These are phyloP conservation scores for Nothophaeocryptopus gaeumannii DNA, from an alignment of 2,329 filamentous ascomycete genomes.

Conservation along the genomic window DNA sequence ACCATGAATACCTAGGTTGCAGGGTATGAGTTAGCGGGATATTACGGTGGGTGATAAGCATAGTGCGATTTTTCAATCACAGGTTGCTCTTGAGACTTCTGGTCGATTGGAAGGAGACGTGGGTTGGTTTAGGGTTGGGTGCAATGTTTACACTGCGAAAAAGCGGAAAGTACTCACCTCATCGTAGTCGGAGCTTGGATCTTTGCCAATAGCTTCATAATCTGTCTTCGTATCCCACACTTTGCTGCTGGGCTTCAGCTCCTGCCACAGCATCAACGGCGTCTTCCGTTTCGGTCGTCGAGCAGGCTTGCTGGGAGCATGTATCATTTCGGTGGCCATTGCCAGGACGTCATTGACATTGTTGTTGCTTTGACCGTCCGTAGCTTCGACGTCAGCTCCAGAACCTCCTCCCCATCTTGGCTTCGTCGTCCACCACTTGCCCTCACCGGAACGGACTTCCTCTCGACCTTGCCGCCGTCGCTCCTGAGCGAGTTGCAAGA, in stretches of 20 bases:
- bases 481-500: slow-evolving; percentile 60
- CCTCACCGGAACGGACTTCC: slow-evolving; percentile 52
- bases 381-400: slow-evolving; percentile 42
- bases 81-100: not conserved
- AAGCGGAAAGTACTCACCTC: slow-evolving; percentile 46
- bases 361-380: slow-evolving; percentile 38
- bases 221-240: slow-evolving; percentile 57
- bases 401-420: slow-evolving; percentile 57
- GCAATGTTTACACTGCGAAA: not conserved
- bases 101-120: not conserved
- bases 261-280: slow-evolving; percentile 53
- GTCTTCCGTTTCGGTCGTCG: slow-evolving; percentile 38
- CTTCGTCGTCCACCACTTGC: slow-evolving; percentile 59
- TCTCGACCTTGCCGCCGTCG: slow-evolving; percentile 54
- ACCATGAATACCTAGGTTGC: slow-evolving; percentile 57
- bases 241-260: slow-evolving; percentile 47
- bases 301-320: slow-evolving; percentile 4
- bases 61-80: not conserved
- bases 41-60: not conserved
- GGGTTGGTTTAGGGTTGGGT: too few species aligned
- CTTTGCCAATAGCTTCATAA: slow-evolving; percentile 58
- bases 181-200: slow-evolving; percentile 33
- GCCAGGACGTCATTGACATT: slow-evolving; percentile 24
- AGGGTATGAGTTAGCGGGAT: not conserved
- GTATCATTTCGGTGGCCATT: slow-evolving; percentile 17